Base-by-base conservation (phyloP, 2,329 filamentous ascomycete genomes). In the Aureobasidium mangrovei region DNA sequence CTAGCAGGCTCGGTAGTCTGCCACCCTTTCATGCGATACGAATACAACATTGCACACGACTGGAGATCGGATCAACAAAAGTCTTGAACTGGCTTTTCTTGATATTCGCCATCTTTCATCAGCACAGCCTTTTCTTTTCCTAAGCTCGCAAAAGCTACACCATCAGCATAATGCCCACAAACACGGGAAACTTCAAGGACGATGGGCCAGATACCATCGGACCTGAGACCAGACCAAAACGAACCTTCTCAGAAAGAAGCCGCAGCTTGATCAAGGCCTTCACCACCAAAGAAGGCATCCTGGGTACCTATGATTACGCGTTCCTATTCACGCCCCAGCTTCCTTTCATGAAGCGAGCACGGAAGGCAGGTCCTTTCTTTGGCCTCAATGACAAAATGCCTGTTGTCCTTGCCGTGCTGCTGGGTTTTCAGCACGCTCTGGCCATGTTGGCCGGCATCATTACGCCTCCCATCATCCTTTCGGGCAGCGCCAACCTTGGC, bases 231-330 rank as follows among this genome's bases (percentile, higher is more conserved):
- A 60, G 60, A 12, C 71, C 67, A 0, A 73, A 71, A 62, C 67
- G 68, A 43, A 69, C 68, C 24, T 69, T 72, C 57, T 65, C 66
- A 38, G 70, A 74, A 26, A 71, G 70, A 52, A 59, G 66, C 33
- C 64, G 70, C 53, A 66, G 69, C n/a, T 56, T 73, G 45, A 62
- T 64, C 1, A 74, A 70, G 56, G 71, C 74, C 3, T 74, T 77
- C 57, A 77, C 75, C 0, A 77, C 75, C 9, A 78, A 71, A 58
- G 78, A 90, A 1, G 91, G 91, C 9, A 77, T 95, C 28, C 70
- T 96, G 54, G 91, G 91, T 59, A 77, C 83, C 62, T 96, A 96
- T 70, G 86, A 96, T 76, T 96, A 96, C 77, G 86, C 69, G 35
- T 93, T 90, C 64, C 82, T 96, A 39, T 95, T 96, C 76, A 82